Conservation (phyloP, 1,284 basidiomycete species). For the Papiliotrema fonsecae region DNA sequence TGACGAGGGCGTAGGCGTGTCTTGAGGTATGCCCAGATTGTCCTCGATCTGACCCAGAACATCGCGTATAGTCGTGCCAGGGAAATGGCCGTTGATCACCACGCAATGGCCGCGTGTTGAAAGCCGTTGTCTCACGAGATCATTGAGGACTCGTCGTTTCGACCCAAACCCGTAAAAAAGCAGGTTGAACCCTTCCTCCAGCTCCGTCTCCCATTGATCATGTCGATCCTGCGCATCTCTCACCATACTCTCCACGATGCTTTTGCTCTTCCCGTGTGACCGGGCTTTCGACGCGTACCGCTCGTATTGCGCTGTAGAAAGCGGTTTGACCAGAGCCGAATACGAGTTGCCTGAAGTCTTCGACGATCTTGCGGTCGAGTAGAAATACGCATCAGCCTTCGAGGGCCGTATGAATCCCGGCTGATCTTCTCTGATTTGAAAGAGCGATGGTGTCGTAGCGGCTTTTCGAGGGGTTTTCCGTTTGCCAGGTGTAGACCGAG, state of each 20-base stretch:
- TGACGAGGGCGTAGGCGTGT: slow-evolving; percentile 39
- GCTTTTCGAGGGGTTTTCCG: slow-evolving; percentile 15
- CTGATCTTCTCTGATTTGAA: slow-evolving; percentile 9
- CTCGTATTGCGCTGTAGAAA: slow-evolving; percentile 43
- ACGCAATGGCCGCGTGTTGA: slow-evolving; percentile 63
- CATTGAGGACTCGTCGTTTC: slow-evolving; percentile 68
- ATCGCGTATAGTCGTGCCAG: slow-evolving; percentile 64
- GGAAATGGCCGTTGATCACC: slow-evolving; percentile 74
- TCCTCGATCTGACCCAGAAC: slow-evolving; percentile 62
- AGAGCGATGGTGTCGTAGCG: slow-evolving; percentile 13
- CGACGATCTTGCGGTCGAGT: slow-evolving; percentile 55
- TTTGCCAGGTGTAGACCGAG: slow-evolving; percentile 19
- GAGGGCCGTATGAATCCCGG: slow-evolving; percentile 45
- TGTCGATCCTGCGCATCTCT: slow-evolving; percentile 51
- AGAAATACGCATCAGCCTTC: slow-evolving; percentile 76
- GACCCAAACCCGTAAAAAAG: slow-evolving; percentile 82
- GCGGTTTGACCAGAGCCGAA: slow-evolving; percentile 63
- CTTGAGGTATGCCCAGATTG: slow-evolving; percentile 36
- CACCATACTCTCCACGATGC: slow-evolving; percentile 32
- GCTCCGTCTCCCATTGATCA: slow-evolving; percentile 62
- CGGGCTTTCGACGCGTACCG: slow-evolving; percentile 16
- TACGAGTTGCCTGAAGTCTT: slow-evolving; percentile 72
- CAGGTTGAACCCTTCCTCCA: slow-evolving; percentile 76
- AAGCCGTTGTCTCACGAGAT: slow-evolving; percentile 60
- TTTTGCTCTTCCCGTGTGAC: slow-evolving; percentile 23